Evolutionary conservation across 148 eudicot species (phyloP), one percentile per base, ranked within the genome.

Genomic region (Vaccinium vitisidaea): DNA sequence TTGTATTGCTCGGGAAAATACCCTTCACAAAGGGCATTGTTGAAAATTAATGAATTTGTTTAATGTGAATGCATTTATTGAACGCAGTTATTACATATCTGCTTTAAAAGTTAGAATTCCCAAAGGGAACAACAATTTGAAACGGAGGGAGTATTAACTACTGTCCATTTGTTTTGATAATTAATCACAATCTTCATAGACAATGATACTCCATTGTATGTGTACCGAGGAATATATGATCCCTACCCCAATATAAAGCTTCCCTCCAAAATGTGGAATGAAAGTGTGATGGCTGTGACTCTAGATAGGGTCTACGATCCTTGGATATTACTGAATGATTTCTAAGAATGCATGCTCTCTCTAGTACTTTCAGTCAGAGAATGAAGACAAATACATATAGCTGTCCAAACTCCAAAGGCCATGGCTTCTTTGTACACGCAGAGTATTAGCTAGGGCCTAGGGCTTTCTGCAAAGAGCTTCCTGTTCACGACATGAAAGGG

Each of bases 381-480:
- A 75, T 19, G 39, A 85, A 27, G 63, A 80, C 80, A 77, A 50
- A 56, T 39, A 14, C 61, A 27, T 5, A 84, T 81, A 87, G 88
- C 88, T 87, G 88, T 80, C 76, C 19, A 67, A 32, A 78, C 84
- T 73, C 75, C 12, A 69, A 52, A 55, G 59, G 5, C 16, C 53
- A 74, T 30, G 69, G 82, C 67, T 86, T 79, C 80, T 86, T 54
- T 80, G 80, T 80, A 73, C 65, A 77, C 76, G 58, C 43, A 75
- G 63, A 75, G 53, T 71, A 67, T 11, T 65, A 16, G 19, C 19
- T 18, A 9, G 83, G 67, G 15, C 81, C 19, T 18, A 9, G 83
- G 67, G 15, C 81, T 85, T 75, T 83, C 81, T 79, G 81, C 67
- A 73, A 74, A 69, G 39, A 80, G 32, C 39, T 53, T 53, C 14